phyloP scores from a whole-genome alignment of 305 asterid genomes.

The Nicotiana rustica region DNA sequence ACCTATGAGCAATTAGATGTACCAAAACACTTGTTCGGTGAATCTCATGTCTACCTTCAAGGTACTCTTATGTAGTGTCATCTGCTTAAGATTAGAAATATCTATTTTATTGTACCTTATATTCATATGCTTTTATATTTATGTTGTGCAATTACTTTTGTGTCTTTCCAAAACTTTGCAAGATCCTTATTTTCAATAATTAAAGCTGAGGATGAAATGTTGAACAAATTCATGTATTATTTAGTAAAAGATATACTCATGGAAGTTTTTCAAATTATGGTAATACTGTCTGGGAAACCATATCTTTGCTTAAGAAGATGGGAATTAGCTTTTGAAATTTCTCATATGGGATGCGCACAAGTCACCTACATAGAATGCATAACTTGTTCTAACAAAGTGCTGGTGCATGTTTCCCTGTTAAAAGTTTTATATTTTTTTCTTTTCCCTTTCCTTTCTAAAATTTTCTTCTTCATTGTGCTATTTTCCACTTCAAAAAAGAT shows the following conservation, averaged over 20 bases:
- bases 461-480: not conserved
- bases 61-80: slow-evolving; percentile 51
- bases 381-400: not conserved
- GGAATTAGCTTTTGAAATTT: not conserved
- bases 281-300: not conserved
- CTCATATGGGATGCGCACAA: slow-evolving; percentile 7
- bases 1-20: slow-evolving; percentile 81
- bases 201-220: not conserved
- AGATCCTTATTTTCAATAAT: slow-evolving; percentile 25
- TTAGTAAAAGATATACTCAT: not conserved
- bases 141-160: not conserved
- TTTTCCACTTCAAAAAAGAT: not conserved
- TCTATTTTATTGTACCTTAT: not conserved
- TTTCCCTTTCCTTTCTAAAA: not conserved
- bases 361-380: not conserved
- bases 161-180: not conserved
- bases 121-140: not conserved
- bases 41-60: slow-evolving; percentile 79
- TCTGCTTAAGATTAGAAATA: not conserved
- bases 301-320: not conserved
- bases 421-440: no score
- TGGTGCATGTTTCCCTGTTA: not conserved
- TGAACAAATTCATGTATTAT: not conserved
- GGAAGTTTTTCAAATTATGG: not conserved
- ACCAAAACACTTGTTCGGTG: slow-evolving; percentile 87